Base-by-base conservation (phyloP, 2,329 filamentous ascomycete genomes). In the Beauveria scarabaeidicola region DNA sequence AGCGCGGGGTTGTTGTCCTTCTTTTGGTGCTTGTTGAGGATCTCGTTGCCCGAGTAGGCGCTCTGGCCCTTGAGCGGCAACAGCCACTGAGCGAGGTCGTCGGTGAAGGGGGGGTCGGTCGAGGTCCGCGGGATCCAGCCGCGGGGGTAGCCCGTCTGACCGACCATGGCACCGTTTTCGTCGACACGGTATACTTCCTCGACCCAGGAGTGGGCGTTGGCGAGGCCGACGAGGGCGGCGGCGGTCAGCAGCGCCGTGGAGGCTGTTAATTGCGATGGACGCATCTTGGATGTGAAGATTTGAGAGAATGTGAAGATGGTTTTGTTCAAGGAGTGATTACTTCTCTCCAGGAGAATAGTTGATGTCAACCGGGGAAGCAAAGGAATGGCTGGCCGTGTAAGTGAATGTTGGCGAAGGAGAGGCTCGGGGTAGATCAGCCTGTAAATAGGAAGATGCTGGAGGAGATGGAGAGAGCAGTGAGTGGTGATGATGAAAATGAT, bases 201-300 rank as follows among this genome's bases (percentile, higher is more conserved):
- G 52, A 93, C 81, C 92, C 92, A 97, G 19, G 85, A 88, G 74
- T 97, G 93, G 40, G 84, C 86, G 27, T 65, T 65, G 38, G 68
- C 71, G 6, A 66, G 57, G 40, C 61, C 61, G 10, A 63, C 64
- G 52, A 76, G 63, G 43, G 74, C 55, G 9, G 46, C 50, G 44
- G 74, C 57, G 10, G 47, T 51, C 53, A 63, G 40, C n/a, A 59
- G 57, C 43, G 65, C 60, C 27, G 48, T 21, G 50, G 64, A 68
- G 44, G 65, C 59, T 29, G 52, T 23, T 44, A 63, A 69, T 47
- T 59, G 66, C 48, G 53, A 19, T 29, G 47, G 27, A 21, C 43
- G 21, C 57, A 61, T 63, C 23, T 25, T 61, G 41, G 15, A 29
- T 32, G 17, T 25, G 43, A 25, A 23, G 19, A 46, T 15, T 15